Evolutionary conservation across 2,329 filamentous ascomycete species (phyloP).

Genomic region (Dactylellina leptospora): DNA sequence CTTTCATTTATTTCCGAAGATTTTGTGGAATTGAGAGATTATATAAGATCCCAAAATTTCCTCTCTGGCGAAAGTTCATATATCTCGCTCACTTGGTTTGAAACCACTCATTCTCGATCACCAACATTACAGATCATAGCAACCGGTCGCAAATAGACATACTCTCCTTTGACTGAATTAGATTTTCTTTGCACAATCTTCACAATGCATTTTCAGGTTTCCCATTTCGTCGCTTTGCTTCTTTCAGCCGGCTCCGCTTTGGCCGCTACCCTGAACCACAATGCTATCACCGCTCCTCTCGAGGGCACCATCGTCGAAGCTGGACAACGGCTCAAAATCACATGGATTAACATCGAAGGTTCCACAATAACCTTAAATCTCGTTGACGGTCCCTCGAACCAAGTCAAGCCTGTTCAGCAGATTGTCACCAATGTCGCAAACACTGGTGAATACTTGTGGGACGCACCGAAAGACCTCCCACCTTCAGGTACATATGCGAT

Average conservation of each 20-base stretch:
- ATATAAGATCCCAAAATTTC: constrained; percentile 21
- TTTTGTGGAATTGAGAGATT: constrained; percentile 8
- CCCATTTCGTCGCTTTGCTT: constrained; percentile 16
- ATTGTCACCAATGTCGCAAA: constrained; percentile 14
- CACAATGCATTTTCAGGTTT: constrained; percentile 25
- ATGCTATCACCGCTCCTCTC: constrained; percentile 47
- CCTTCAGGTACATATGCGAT: constrained; percentile 32
- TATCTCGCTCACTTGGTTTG: background rate
- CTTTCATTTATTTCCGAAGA: background rate
- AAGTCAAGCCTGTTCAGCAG: constrained; percentile 1
- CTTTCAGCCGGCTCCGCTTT: constrained; percentile 14
- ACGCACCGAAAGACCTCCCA: constrained; percentile 20
- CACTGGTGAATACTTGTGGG: constrained; percentile 32
- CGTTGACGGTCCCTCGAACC: constrained; percentile 30
- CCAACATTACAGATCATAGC: constrained; percentile 2
- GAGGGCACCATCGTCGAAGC: constrained; percentile 22
- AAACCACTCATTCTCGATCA: background rate
- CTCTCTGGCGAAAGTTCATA: background rate
- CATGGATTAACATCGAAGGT: constrained; percentile 39
- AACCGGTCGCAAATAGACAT: background rate
- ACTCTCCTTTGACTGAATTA: background rate
- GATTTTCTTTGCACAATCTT: constrained; percentile 10
- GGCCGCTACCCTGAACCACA: constrained; percentile 8
- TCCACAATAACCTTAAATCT: constrained; percentile 23
- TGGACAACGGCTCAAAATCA: constrained; percentile 27